Conservation (phyloP, 2,329 filamentous ascomycete genomes). For the Diaporthe aspalathi region DNA sequence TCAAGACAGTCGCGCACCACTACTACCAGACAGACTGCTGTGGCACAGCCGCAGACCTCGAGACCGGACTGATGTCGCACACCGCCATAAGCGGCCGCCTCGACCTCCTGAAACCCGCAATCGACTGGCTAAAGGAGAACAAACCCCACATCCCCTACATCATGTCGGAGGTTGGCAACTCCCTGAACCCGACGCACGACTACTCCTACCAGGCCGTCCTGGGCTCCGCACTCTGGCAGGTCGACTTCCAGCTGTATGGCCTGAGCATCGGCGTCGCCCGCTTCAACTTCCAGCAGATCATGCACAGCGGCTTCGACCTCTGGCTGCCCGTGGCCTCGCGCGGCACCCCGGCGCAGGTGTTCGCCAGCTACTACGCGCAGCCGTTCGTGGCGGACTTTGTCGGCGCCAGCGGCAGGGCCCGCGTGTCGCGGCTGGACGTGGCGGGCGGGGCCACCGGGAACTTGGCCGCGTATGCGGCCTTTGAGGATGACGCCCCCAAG, state of each 20-base stretch:
- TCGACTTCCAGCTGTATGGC: conserved; percentile 52
- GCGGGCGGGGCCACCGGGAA: conserved; percentile 43
- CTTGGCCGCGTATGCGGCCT: conserved; percentile 47
- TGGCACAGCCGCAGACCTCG: conserved; percentile 44
- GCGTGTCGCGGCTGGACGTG: conserved; percentile 42
- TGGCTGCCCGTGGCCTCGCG: conserved; percentile 49
- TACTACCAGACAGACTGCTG: conserved; percentile 51
- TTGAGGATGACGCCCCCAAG: conserved; percentile 45
- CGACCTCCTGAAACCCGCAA: conserved; percentile 46
- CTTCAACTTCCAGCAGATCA: conserved; percentile 53
- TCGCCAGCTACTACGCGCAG: conserved; percentile 52
- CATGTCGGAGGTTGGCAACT: conserved; percentile 52
- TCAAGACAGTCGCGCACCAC: conserved; percentile 52
- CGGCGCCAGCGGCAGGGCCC: conserved; percentile 46
- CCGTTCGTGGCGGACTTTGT: conserved; percentile 52
- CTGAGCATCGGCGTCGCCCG: conserved; percentile 50
- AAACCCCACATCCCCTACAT: conserved; percentile 49
- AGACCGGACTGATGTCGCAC: conserved; percentile 38
- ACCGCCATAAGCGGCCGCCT: conserved; percentile 34
- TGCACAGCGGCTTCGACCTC: conserved; percentile 46
- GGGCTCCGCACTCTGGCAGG: conserved; percentile 51
- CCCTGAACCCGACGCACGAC: conserved; percentile 46
- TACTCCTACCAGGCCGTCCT: conserved; percentile 50
- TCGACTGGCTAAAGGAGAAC: conserved; percentile 49
- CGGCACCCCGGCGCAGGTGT: conserved; percentile 47